Conservation (phyloP, 208 protist genomes). For the Leishmania tropica region DNA sequence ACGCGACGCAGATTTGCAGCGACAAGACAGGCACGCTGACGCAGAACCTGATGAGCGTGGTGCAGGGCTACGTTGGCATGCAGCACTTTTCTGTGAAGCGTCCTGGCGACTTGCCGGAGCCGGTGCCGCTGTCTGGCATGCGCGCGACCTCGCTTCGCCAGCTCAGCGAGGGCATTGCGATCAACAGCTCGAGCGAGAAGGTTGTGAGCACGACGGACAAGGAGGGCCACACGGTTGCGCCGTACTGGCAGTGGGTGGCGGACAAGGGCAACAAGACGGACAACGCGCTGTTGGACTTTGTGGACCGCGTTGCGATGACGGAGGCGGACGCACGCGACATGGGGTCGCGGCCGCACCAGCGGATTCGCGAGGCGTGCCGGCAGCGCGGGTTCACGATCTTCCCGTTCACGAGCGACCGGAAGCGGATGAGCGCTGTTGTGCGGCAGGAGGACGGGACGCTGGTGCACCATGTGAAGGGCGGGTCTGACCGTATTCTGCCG, state of each 20-base stretch:
- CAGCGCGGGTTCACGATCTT: constrained; percentile 65
- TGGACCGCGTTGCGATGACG: constrained; percentile 52
- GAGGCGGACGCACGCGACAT: constrained; percentile 32
- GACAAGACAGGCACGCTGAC: constrained; percentile 99
- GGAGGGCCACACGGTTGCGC: constrained; percentile 37
- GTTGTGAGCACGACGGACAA: constrained; percentile 36
- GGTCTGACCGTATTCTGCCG: constrained; percentile 88
- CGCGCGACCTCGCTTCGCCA: constrained; percentile 6
- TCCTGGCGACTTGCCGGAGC: constrained; percentile 57
- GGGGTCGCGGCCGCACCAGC: constrained; percentile 56
- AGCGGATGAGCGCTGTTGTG: constrained; percentile 85
- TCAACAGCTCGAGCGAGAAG: constrained; percentile 88
- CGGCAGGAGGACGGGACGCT: constrained; percentile 39
- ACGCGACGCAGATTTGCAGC: constrained; percentile 97
- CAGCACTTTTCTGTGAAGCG: constrained; percentile 49
- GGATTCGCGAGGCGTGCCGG: constrained; percentile 43
- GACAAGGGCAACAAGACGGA: constrained; percentile 91
- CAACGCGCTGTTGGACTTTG: constrained; percentile 82
- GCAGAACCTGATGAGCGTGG: constrained; percentile 97
- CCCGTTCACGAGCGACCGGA: constrained; percentile 89
- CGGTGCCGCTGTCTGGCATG: constrained; percentile 31
- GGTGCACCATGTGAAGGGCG: constrained; percentile 91
- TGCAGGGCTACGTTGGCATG: constrained; percentile 80
- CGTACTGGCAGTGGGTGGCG: constrained; percentile 63
- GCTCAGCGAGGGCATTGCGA: constrained; percentile 52